Percentiles rank a stretch among this genome's conserved stretches.
phyloP scores from a whole-genome alignment of 805 yeast genomes.

The Zygotorulaspora florentina region DNA sequence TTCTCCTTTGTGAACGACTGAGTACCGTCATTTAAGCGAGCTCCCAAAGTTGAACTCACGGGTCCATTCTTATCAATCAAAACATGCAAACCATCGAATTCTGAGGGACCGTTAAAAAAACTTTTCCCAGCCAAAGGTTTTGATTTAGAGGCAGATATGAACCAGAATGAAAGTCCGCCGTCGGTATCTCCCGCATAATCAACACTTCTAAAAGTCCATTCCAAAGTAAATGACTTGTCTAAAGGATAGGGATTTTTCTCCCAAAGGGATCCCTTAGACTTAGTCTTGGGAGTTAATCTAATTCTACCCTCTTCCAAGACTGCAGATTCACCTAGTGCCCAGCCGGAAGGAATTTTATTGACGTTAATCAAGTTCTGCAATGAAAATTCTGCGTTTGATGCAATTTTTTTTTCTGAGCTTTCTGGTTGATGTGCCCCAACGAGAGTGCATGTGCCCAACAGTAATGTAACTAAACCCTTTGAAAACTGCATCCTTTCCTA shows the following conservation, averaged over 20 bases:
- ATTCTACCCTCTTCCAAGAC: slow-evolving; percentile 50
- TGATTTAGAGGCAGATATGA: slow-evolving; percentile 29
- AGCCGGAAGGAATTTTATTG: slow-evolving; percentile 30
- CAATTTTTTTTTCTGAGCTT: slow-evolving; percentile 15
- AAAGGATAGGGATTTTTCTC: slow-evolving; percentile 31
- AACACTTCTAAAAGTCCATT: slow-evolving; percentile 57
- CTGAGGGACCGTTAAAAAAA: slow-evolving; percentile 52
- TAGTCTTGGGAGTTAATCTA: slow-evolving; percentile 44
- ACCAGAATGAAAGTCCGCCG: slow-evolving; percentile 59
- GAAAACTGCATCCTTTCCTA: background rate
- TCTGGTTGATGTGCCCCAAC: slow-evolving; percentile 8
- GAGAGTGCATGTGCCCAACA: background rate
- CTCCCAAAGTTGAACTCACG: slow-evolving; percentile 50
- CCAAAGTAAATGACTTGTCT: slow-evolving; percentile 50
- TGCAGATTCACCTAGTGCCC: slow-evolving; percentile 41
- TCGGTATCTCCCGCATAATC: slow-evolving; percentile 47
- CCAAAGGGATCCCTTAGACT: slow-evolving; percentile 47
- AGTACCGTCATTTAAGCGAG: slow-evolving; percentile 58
- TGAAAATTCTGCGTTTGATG: slow-evolving; percentile 32
- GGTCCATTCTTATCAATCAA: slow-evolving; percentile 49
- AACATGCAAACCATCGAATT: slow-evolving; percentile 62
- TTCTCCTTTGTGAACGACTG: slow-evolving; percentile 26
- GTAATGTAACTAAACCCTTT: background rate
- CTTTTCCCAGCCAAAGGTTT: slow-evolving; percentile 30
- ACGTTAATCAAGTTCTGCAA: slow-evolving; percentile 39